These are phyloP conservation scores for Lolium perenne DNA, from an alignment of 176 grass and related monocot species.

Conservation along the genomic window DNA sequence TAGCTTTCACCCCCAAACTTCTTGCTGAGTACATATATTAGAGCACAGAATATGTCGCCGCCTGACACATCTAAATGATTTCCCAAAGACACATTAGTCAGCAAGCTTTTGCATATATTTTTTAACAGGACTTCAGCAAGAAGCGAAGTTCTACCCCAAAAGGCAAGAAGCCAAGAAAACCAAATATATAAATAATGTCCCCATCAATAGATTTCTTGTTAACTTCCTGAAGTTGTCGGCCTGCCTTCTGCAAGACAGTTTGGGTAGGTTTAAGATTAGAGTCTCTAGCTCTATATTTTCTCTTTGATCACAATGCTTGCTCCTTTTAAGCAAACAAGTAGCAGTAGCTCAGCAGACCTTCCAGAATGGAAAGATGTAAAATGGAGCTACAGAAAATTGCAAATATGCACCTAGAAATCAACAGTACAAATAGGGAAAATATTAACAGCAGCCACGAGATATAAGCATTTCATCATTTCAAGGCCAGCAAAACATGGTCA, in stretches of 20 bases:
- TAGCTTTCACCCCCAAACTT: constrained; percentile 20
- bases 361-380: not conserved
- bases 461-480: not conserved
- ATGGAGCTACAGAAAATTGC: constrained; percentile 20
- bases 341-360: constrained; percentile 15
- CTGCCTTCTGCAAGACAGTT: constrained; percentile 32
- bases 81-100: no score
- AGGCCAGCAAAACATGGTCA: not conserved
- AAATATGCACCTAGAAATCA: constrained; percentile 4
- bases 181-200: constrained; percentile 20
- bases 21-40: not conserved
- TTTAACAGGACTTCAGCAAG: constrained; percentile 29
- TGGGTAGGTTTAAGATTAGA: constrained; percentile 15
- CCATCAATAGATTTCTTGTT: constrained; percentile 31
- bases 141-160: not conserved
- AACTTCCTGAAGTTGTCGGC: constrained; percentile 40
- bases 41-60: constrained; percentile 9
- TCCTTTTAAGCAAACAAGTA: not conserved
- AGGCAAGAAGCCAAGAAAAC: constrained; percentile 1
- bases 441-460: not conserved
- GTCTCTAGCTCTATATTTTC: constrained; percentile 3
- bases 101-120: constrained; percentile 27
- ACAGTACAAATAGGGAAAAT: not conserved
- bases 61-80: not conserved
- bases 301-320: constrained; percentile 16